phyloP scores from a whole-genome alignment of 129 eudicot genomes.

The Rutidosis leptorrhynchoides region DNA sequence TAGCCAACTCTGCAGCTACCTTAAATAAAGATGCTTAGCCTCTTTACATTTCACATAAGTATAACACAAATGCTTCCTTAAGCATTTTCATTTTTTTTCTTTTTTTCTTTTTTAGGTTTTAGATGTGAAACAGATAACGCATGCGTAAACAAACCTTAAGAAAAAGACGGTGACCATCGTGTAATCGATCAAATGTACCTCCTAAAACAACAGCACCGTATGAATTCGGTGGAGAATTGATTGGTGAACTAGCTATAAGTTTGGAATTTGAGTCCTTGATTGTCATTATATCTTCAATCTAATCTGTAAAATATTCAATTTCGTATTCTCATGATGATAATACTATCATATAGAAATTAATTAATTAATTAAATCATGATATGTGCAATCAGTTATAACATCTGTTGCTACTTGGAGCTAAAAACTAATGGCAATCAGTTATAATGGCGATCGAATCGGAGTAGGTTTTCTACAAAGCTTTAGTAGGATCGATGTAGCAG shows the following conservation, averaged over 20 bases:
- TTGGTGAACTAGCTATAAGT: slow-evolving; percentile 18
- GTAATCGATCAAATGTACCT: slow-evolving; percentile 93
- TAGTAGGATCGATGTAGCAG: background rate
- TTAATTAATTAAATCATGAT: no score
- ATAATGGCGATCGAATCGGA: background rate
- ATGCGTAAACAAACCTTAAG: slow-evolving; percentile 52
- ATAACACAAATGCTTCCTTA: background rate
- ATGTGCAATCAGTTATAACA: background rate
- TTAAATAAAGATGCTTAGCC: slow-evolving; percentile 17
- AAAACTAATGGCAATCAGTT: background rate
- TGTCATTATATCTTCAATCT: slow-evolving; percentile 16
- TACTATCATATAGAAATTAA: background rate
- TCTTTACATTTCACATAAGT: slow-evolving; percentile 3
- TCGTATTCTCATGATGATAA: no score
- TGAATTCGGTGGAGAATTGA: slow-evolving; percentile 46
- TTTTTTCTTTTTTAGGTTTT: background rate
- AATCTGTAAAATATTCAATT: background rate
- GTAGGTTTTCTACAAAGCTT: background rate
- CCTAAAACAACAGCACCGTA: slow-evolving; percentile 70
- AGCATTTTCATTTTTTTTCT: background rate
- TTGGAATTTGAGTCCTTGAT: slow-evolving; percentile 22
- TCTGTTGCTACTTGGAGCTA: background rate
- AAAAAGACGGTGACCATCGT: slow-evolving; percentile 83
- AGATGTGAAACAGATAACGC: background rate
- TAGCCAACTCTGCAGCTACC: slow-evolving; percentile 73